Conservation (phyloP, 768 basidiomycete species). For the Tylopilus plumbeoviolaceoides region DNA sequence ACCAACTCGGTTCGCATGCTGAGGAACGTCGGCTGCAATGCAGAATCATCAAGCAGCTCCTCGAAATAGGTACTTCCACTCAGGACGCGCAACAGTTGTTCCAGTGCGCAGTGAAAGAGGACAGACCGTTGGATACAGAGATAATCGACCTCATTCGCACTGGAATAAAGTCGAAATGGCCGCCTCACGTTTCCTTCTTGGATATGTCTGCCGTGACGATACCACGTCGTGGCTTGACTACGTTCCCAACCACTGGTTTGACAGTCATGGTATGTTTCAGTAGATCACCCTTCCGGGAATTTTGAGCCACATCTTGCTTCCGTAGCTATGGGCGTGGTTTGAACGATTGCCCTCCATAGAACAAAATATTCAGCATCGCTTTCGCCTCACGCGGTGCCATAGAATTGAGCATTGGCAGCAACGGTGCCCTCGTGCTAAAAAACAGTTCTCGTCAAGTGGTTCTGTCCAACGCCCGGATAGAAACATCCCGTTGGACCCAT, state of each 20-base stretch:
- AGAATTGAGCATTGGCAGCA: conserved; percentile 45
- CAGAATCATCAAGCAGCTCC: conserved; percentile 62
- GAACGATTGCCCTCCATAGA: conserved; percentile 38
- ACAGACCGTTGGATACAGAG: conserved; percentile 54
- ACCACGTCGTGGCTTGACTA: conserved; percentile 43
- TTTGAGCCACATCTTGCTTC: neutral
- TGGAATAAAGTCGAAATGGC: conserved; percentile 74
- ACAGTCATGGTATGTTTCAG: conserved; percentile 58
- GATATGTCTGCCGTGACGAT: conserved; percentile 49
- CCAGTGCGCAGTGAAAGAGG: conserved; percentile 46
- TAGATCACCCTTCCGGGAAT: neutral
- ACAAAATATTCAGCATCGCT: conserved; percentile 36
- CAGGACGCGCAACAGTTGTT: conserved; percentile 63
- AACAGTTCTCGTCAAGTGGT: conserved; percentile 37
- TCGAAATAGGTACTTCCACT: conserved; percentile 72
- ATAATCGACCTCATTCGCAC: conserved; percentile 67
- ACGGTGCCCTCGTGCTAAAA: conserved; percentile 54
- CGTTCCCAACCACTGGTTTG: conserved; percentile 59
- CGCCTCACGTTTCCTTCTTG: conserved; percentile 71
- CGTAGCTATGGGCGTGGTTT: conserved; percentile 48
- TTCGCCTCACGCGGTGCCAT: conserved; percentile 33
- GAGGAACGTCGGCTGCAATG: conserved; percentile 51
- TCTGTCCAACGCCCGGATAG: conserved; percentile 45
- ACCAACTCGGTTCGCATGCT: conserved; percentile 3
- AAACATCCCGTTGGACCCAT: conserved; percentile 68